phyloP scores from a whole-genome alignment of 768 basidiomycete species.

The Lactarius pseudohatsudake region DNA sequence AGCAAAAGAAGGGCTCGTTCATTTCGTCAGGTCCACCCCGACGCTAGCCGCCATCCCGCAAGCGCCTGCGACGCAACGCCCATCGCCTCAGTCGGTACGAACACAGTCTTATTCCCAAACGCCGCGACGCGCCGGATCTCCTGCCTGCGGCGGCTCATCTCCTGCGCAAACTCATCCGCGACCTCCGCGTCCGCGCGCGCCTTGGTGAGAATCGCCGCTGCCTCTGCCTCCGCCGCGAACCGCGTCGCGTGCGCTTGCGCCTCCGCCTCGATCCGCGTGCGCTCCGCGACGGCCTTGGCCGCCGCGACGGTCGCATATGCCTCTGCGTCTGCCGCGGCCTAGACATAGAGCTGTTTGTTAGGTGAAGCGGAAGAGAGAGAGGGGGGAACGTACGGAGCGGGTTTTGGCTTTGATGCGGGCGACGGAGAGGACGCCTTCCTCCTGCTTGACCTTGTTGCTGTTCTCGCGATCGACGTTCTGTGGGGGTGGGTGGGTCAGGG shows the following conservation, averaged over 20 bases:
- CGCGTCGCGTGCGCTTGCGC: conserved; percentile 77
- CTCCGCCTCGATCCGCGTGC: conserved; percentile 65
- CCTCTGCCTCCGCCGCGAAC: conserved; percentile 74
- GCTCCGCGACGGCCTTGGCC: conserved; percentile 71
- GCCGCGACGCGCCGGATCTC: conserved; percentile 64
- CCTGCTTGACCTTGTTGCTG: conserved; percentile 83
- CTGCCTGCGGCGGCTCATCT: conserved; percentile 70
- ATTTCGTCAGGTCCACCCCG: conserved; percentile 35
- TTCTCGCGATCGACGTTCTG: conserved; percentile 87
- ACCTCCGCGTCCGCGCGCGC: conserved; percentile 63
- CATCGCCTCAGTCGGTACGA: conserved; percentile 62
- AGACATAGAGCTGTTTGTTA: neutral
- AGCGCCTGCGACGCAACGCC: conserved; percentile 60
- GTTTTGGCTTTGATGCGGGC: conserved; percentile 73
- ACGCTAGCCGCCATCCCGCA: conserved; percentile 67
- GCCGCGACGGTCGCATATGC: conserved; percentile 73
- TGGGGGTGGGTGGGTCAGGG: conserved; percentile 2
- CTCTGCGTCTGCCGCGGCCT: conserved; percentile 72
- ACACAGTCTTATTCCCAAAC: conserved; percentile 67
- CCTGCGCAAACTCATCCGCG: conserved; percentile 63
- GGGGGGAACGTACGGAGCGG: conserved; percentile 42
- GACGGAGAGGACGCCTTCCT: conserved; percentile 75
- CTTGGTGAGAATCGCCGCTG: conserved; percentile 63
- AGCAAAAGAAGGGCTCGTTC: neutral
- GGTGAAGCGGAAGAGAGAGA: neutral